Base-by-base conservation (phyloP, 1,139 yeast species). In the Kodamaea sp. region DNA sequence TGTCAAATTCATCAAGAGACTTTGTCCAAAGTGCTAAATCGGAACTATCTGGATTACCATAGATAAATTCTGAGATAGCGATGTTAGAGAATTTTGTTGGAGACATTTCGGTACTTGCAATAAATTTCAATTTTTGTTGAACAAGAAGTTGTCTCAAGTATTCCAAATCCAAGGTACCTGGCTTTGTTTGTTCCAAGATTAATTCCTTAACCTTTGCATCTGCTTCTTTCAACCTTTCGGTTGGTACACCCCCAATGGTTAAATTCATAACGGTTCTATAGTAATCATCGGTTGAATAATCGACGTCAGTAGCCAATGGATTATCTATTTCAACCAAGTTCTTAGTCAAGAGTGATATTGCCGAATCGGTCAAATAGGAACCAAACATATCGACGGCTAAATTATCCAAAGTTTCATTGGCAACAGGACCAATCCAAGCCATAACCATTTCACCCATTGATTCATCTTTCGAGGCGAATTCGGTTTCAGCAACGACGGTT, bases 381-480 rank as follows among this genome's bases (percentile, higher is more conserved):
- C 89, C 78, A 8, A 90, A 49, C 45, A 84, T 72, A 36, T 85
- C 86, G 10, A 86, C 58, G 0, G 96, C 97, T 31, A 79, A 69
- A 52, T 78, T 81, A 8, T 65, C 64, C 20, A 81, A 56, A 11
- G 70, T 58, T 34, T 84, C 79, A 11, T 64, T 58, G 25, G 76
- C 75, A 11, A 67, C 62, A 2, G 96, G 96, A 7, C 97, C 97
- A 39, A 87, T 73, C 95, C 96, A 92, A 2, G 85, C 68, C 27
- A 92, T 64, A 26, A 75, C 57, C 1, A 87, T 58, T 52, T 87
- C 95, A 25, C 96, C 95, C 63, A 81, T 78, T 6, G 86, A 73
- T 58, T 89, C 97, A 55, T 89, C 97, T 40, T 78, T 74, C 50
- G 92, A 97, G 1, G 98, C 96, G 55, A 92, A 92, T 44, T 80